A percentile compares a stretch with the other conserved stretches of the same genome.
These are phyloP conservation scores for Vickermania ingenoplastis DNA, from an alignment of 208 protist species.

Conservation along the genomic window DNA sequence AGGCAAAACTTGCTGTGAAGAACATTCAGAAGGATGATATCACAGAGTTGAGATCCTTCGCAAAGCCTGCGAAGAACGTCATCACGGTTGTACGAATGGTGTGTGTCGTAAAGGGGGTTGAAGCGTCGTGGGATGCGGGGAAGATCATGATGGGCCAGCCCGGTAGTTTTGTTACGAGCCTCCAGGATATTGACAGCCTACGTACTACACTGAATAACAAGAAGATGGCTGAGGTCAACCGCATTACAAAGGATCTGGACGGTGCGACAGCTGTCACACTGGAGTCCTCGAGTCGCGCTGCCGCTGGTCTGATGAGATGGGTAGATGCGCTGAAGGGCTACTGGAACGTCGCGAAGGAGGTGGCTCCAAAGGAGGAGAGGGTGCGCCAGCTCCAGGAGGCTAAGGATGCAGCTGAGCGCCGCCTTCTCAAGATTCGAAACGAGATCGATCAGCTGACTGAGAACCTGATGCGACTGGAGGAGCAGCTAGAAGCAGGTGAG, in stretches of 20 bases:
- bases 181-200: slow-evolving; percentile 87
- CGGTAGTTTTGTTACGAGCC: slow-evolving; percentile 77
- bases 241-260: slow-evolving; percentile 83
- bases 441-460: slow-evolving; percentile 91
- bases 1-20: slow-evolving; percentile 94
- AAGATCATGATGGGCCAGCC: slow-evolving; percentile 90
- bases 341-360: slow-evolving; percentile 95
- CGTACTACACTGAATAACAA: slow-evolving; percentile 84
- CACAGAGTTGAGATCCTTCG: slow-evolving; percentile 95
- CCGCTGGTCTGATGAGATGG: slow-evolving; percentile 94
- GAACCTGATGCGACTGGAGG: slow-evolving; percentile 85
- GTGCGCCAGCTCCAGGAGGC: slow-evolving; percentile 91
- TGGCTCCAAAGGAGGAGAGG: slow-evolving; percentile 94
- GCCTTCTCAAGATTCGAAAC: slow-evolving; percentile 69
- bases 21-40: slow-evolving; percentile 95
- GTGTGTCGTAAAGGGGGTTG: slow-evolving; percentile 87
- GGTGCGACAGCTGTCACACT: slow-evolving; percentile 52
- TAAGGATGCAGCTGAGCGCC: slow-evolving; percentile 83
- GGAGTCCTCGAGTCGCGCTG: slow-evolving; percentile 88
- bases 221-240: slow-evolving; percentile 93
- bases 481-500: slow-evolving; percentile 86
- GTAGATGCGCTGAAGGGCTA: slow-evolving; percentile 97
- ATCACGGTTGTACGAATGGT: slow-evolving; percentile 94
- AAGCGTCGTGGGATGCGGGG: slow-evolving; percentile 82
- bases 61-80: slow-evolving; percentile 91